These are phyloP conservation scores for Colletotrichum eleusines DNA, from an alignment of 2,329 filamentous ascomycete species.

Conservation along the genomic window DNA sequence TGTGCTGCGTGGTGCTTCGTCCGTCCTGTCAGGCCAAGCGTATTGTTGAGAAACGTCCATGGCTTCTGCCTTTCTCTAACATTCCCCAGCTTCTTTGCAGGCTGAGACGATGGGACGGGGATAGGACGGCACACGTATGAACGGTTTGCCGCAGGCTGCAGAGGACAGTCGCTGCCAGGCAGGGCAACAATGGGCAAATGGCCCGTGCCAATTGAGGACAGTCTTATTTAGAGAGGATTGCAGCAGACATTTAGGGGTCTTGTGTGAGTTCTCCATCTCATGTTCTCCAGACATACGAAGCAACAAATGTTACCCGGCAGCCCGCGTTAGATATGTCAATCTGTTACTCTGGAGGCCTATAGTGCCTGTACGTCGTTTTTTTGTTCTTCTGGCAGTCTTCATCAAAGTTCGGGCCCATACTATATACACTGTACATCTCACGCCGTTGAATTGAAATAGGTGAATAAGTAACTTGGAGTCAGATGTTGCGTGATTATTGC, in stretches of 20 bases:
- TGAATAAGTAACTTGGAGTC: background rate
- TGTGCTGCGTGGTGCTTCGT: background rate
- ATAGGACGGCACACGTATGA: conserved; percentile 15
- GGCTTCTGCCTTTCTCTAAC: background rate
- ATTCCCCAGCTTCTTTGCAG: background rate
- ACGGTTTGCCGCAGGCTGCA: background rate
- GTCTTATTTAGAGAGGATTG: background rate
- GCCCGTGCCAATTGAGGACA: background rate
- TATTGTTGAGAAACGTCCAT: background rate
- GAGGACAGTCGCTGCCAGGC: background rate
- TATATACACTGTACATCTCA: background rate
- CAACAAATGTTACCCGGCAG: no score
- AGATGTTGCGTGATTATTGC: background rate
- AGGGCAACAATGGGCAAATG: background rate
- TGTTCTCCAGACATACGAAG: background rate
- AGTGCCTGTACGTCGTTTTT: background rate
- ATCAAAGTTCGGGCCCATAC: background rate
- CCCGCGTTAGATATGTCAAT: no score
- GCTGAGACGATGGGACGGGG: conserved; percentile 14
- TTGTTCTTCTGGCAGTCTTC: background rate
- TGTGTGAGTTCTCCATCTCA: background rate
- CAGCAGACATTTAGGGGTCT: background rate
- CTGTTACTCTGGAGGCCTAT: background rate
- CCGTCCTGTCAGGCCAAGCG: background rate
- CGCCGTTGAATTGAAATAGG: background rate